These are phyloP conservation scores for Cercospora janseana DNA, from an alignment of 2,329 filamentous ascomycete genomes.

Conservation along the genomic window DNA sequence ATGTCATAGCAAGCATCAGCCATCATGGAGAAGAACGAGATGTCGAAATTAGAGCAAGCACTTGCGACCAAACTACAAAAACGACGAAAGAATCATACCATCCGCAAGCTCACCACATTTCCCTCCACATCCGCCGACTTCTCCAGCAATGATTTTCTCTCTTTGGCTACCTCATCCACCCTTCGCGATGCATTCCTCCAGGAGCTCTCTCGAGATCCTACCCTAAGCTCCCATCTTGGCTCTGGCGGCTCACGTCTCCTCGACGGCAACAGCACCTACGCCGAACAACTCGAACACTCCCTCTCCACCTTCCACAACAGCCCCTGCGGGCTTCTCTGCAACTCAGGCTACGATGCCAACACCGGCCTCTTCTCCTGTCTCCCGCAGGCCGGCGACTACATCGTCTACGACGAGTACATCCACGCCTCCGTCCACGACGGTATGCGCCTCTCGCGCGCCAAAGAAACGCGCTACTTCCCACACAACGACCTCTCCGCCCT, in stretches of 20 bases:
- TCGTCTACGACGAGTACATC: conserved; percentile 72
- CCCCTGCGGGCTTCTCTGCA: conserved; percentile 57
- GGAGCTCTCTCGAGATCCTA: conserved; percentile 42
- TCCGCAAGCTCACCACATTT: conserved; percentile 49
- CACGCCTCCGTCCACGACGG: conserved; percentile 79
- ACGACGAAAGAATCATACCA: conserved; percentile 46
- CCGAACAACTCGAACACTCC: conserved; percentile 56
- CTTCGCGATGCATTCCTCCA: conserved; percentile 52
- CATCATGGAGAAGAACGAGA: not conserved
- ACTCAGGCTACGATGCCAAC: conserved; percentile 55
- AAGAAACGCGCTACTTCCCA: conserved; percentile 49
- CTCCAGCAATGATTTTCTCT: conserved; percentile 66
- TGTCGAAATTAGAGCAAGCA: conserved; percentile 27
- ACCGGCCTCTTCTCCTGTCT: conserved; percentile 48
- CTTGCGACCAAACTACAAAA: conserved; percentile 38
- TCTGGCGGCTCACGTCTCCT: conserved; percentile 62
- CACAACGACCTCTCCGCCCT: conserved; percentile 55
- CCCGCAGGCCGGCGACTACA: conserved; percentile 48
- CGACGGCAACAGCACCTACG: conserved; percentile 63
- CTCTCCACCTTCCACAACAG: conserved; percentile 62
- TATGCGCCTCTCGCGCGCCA: conserved; percentile 63
- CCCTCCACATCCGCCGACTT: conserved; percentile 53
- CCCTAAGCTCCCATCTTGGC: conserved; percentile 43
- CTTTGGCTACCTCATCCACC: conserved; percentile 50
- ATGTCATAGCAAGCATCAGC: not conserved